phyloP scores from a whole-genome alignment of 1,284 basidiomycete species.

The Ganoderma sinense region DNA sequence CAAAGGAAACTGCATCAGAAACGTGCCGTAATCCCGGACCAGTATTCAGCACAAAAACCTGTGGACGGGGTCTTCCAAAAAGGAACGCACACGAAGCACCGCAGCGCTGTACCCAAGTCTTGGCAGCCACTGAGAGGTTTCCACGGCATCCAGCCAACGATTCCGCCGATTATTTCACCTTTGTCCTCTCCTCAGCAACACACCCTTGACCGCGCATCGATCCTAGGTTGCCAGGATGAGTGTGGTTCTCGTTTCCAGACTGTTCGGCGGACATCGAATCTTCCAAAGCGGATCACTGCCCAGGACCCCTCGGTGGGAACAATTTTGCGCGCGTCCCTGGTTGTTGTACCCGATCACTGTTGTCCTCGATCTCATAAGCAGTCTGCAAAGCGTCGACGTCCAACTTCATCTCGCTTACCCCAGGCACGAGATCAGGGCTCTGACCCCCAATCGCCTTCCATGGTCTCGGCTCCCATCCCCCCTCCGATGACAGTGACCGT shows the following conservation, averaged over 20 bases:
- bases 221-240: not conserved
- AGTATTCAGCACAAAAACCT: not conserved
- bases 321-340: not conserved
- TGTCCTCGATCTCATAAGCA: not conserved
- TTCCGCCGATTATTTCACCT: not conserved
- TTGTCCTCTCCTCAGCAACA: not conserved
- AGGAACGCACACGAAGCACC: not conserved
- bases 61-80: not conserved
- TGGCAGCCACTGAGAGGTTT: not conserved
- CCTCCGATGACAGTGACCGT: too few species aligned
- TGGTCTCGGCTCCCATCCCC: not conserved
- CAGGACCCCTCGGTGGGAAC: not conserved
- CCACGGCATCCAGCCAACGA: not conserved
- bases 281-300: not conserved
- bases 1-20: not conserved
- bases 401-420: not conserved
- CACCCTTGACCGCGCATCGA: not conserved
- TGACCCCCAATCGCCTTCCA: not conserved
- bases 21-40: not conserved
- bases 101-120: not conserved
- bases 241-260: not conserved
- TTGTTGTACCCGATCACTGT: not conserved
- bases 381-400: not conserved
- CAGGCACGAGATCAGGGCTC: not conserved
- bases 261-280: not conserved